These are phyloP conservation scores for Ballota nigra DNA, from an alignment of 257 asterid species.

Conservation along the genomic window DNA sequence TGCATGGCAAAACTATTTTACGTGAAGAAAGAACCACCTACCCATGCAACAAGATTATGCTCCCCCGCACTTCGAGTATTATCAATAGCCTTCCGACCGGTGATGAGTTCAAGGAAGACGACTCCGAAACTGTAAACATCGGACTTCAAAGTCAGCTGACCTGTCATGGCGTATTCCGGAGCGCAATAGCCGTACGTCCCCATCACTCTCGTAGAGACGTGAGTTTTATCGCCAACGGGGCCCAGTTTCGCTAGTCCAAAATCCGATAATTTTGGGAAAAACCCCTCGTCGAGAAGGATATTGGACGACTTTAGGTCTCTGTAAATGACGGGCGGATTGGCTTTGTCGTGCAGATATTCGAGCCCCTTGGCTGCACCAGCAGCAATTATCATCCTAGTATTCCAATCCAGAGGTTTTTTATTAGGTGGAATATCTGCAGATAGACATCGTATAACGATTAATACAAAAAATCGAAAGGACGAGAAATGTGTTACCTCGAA, in stretches of 20 bases:
- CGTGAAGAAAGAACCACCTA: slow-evolving; percentile 30
- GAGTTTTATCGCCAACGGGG: slow-evolving; percentile 97
- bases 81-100: slow-evolving; percentile 95
- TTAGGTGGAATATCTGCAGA: slow-evolving; percentile 71
- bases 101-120: slow-evolving; percentile 91
- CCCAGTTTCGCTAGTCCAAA: slow-evolving; percentile 98
- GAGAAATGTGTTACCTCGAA: neutral
- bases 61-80: slow-evolving; percentile 69
- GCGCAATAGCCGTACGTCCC: slow-evolving; percentile 99
- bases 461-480: neutral
- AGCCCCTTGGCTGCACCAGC: slow-evolving; percentile 69
- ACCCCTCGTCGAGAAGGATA: slow-evolving; percentile 90
- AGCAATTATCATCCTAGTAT: slow-evolving; percentile 58
- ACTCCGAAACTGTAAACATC: slow-evolving; percentile 99
- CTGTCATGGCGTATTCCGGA: slow-evolving; percentile 99
- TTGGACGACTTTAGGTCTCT: slow-evolving; percentile 90
- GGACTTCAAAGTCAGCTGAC: slow-evolving; percentile 93
- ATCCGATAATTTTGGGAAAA: slow-evolving; percentile 86
- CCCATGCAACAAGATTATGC: slow-evolving; percentile 99
- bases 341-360: slow-evolving; percentile 60
- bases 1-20: too few species aligned
- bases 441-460: neutral
- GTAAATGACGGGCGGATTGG: slow-evolving; percentile 69
- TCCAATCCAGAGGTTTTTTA: slow-evolving; percentile 76
- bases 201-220: slow-evolving; percentile 97